Base-by-base conservation (phyloP, 495 filamentous ascomycete species). In the Trichoderma orchidacearum region DNA sequence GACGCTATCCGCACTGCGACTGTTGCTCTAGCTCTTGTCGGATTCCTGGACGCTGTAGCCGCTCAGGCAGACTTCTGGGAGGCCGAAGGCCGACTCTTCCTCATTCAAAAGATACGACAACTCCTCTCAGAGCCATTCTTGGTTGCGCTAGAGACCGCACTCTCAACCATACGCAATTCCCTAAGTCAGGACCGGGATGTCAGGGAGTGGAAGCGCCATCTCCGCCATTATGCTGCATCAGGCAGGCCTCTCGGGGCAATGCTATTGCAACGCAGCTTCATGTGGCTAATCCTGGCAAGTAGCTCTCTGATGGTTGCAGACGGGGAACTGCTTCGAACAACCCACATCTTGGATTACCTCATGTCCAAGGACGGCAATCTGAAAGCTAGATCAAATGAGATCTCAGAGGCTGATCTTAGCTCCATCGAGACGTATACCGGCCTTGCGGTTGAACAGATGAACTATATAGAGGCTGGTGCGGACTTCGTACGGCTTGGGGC, bases 231-330 rank as follows among this genome's bases (percentile, higher is more conserved):
- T 67, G 82, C 90, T 27, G 78, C 80, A 8, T 75, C 80, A 56
- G 86, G 86, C 12, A 81, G 86, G 15, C 91, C 93, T 2, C 68
- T 97, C 30, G 90, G 93, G 4, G 89, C 90, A n/a, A 91, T 96
- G 87, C 72, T 96, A 7, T 69, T 98, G 15, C 89, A 90, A 65
- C 82, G 86, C 63, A 87, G 82, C 53, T 90, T 90, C 65, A 91
- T 91, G 81, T 82, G 80, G 64, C 80, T 97, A 51, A 75, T 94
- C 27, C 85, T 89, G 55, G 82, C 89, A 5, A 83, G 80, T 54
- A 87, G 87, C n/a, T 85, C 86, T 7, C 72, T 84, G 18, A 74
- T 94, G 52, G 73, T 88, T 23, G 73, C 81, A 50, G 78, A 83
- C 13, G 75, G 80, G 1, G 74, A 82, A 12, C 69, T 72, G 18